Evolutionary conservation across 2,329 filamentous ascomycete species (phyloP).

Genomic region (Fusarium bulbicola): DNA sequence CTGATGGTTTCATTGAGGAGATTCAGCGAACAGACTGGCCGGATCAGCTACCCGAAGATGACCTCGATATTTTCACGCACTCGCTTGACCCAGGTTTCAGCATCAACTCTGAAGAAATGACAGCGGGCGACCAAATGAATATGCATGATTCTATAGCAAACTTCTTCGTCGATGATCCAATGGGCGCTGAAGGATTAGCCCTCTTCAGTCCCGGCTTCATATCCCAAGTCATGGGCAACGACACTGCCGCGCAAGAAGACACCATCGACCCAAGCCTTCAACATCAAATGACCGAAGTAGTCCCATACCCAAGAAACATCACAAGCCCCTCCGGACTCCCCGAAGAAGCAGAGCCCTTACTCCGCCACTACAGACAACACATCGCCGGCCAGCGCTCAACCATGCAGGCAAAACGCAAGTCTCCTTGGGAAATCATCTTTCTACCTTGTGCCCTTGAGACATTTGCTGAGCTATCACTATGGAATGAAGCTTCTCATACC

Average conservation of each 20-base stretch:
- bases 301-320: neutral
- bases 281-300: neutral
- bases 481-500: slow-evolving; percentile 50
- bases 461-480: slow-evolving; percentile 53
- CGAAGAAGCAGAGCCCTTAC: slow-evolving; percentile 38
- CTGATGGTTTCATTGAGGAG: slow-evolving; percentile 33
- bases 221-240: slow-evolving; percentile 30
- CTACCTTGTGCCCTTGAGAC: slow-evolving; percentile 53
- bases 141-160: slow-evolving; percentile 23
- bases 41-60: slow-evolving; percentile 27
- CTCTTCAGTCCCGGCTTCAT: slow-evolving; percentile 38
- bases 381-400: slow-evolving; percentile 41
- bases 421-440: slow-evolving; percentile 55
- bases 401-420: slow-evolving; percentile 47
- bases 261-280: neutral
- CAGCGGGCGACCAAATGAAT: slow-evolving; percentile 3
- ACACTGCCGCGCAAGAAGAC: neutral
- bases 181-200: slow-evolving; percentile 33
- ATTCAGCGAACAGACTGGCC: slow-evolving; percentile 35
- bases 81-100: slow-evolving; percentile 24
- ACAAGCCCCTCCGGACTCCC: slow-evolving; percentile 9
- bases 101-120: neutral
- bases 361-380: slow-evolving; percentile 43
- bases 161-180: slow-evolving; percentile 33
- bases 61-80: slow-evolving; percentile 32